These are phyloP conservation scores for Nyssa sinensis DNA, from an alignment of 148 eudicot genomes.

Conservation along the genomic window DNA sequence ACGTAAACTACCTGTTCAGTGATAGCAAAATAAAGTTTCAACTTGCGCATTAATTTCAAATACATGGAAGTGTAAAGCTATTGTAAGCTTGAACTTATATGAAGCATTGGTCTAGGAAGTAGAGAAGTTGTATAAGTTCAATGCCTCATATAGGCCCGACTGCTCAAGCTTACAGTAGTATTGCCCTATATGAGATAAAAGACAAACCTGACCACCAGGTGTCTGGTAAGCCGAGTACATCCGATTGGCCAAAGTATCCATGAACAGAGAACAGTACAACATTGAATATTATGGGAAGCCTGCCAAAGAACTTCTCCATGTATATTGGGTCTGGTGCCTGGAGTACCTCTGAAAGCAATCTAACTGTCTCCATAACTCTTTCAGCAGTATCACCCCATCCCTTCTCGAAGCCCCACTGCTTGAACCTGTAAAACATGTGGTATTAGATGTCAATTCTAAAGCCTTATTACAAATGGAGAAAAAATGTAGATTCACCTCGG, in stretches of 20 bases:
- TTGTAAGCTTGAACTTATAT: too few species aligned
- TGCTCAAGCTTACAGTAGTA: too few species aligned
- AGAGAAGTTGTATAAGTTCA: too few species aligned
- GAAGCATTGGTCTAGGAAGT: too few species aligned
- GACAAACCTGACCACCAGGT: constrained; percentile 94
- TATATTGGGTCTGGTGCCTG: constrained; percentile 87
- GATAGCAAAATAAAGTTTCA: background rate
- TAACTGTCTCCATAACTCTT: constrained; percentile 77
- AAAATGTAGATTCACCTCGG: constrained; percentile 39
- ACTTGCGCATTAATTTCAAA: background rate
- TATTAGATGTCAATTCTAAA: background rate
- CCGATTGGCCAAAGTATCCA: constrained; percentile 90
- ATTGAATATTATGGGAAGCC: constrained; percentile 70
- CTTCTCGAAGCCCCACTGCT: constrained; percentile 94
- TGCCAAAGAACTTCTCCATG: constrained; percentile 61
- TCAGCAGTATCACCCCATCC: constrained; percentile 91
- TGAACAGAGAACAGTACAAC: constrained; percentile 85
- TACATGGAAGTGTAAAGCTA: too few species aligned
- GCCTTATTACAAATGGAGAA: background rate
- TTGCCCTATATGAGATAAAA: too few species aligned
- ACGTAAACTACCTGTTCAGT: constrained; percentile 77
- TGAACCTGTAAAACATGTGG: constrained; percentile 46
- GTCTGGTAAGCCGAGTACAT: constrained; percentile 95
- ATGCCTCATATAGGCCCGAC: too few species aligned
- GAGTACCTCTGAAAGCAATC: constrained; percentile 70